Evolutionary conservation across 1,284 basidiomycete species (phyloP).

Genomic region (Ceratobasidium sp.): DNA sequence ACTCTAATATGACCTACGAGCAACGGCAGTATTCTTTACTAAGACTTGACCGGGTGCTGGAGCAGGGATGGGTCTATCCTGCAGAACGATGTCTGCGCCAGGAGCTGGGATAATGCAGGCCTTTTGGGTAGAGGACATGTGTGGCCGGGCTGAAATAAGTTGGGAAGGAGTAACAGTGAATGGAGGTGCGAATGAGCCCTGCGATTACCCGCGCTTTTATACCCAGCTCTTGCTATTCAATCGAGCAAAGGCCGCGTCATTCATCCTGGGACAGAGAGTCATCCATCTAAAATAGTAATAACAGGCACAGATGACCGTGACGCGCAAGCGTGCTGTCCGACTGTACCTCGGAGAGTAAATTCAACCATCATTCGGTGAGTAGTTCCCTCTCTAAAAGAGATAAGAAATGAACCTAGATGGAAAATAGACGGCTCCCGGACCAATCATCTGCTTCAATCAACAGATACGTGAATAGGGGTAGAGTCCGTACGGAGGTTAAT

Average conservation of each 20-base stretch:
- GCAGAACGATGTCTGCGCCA: conserved; percentile 4
- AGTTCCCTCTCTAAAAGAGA: not conserved
- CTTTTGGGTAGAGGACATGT: conserved; percentile 11
- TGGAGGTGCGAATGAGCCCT: not conserved
- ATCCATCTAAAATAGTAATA: not conserved
- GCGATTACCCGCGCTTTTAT: not conserved
- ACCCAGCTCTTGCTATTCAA: not conserved
- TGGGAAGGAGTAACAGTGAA: not conserved
- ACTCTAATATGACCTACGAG: not conserved
- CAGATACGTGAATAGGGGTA: too few relatives aligned
- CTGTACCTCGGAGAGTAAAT: not conserved
- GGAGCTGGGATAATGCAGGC: conserved; percentile 5
- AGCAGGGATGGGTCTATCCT: conserved; percentile 13
- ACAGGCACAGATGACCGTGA: not conserved
- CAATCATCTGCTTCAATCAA: not conserved
- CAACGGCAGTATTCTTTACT: conserved; percentile 7
- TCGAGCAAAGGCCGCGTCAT: not conserved
- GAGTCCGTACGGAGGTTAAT: too few relatives aligned
- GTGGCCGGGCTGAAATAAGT: not conserved
- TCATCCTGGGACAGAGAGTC: not conserved
- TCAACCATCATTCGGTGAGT: not conserved
- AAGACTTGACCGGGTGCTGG: not conserved
- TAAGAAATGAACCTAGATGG: not conserved
- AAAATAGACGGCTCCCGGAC: not conserved
- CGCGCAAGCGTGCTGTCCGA: conserved; percentile 8